Conservation (phyloP, 2,329 filamentous ascomycete genomes). For the Sporothrix euskadiensis region DNA sequence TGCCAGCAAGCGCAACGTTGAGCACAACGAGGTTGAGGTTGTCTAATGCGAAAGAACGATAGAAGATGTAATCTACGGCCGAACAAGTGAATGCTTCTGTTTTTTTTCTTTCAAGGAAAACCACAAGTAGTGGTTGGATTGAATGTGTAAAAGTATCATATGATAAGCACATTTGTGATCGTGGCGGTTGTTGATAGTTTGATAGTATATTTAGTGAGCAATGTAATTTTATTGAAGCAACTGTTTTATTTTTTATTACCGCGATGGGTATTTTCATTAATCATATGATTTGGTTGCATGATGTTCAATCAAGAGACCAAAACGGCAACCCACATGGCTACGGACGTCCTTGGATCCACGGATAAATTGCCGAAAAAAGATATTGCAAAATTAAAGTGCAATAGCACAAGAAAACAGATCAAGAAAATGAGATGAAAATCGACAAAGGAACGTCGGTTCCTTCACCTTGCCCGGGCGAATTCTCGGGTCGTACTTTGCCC, state of each 20-base stretch:
- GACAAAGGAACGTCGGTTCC: not conserved
- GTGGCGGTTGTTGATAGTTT: not conserved
- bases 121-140: too few species aligned
- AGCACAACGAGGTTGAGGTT: conserved; percentile 18
- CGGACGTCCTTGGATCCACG: not conserved
- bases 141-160: too few species aligned
- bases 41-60: not conserved
- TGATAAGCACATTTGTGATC: too few species aligned
- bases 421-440: not conserved
- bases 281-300: not conserved
- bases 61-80: not conserved
- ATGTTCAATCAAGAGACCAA: not conserved
- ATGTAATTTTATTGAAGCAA: not conserved
- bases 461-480: not conserved
- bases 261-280: not conserved
- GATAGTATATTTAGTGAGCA: not conserved
- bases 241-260: not conserved
- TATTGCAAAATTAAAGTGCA: too few species aligned
- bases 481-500: not conserved
- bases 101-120: not conserved
- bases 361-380: not conserved
- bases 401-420: too few species aligned
- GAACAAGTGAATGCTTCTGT: not conserved
- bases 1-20: not conserved
- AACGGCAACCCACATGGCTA: not conserved